phyloP scores from a whole-genome alignment of 2,329 filamentous ascomycete species.

The Beauveria medogensis region DNA sequence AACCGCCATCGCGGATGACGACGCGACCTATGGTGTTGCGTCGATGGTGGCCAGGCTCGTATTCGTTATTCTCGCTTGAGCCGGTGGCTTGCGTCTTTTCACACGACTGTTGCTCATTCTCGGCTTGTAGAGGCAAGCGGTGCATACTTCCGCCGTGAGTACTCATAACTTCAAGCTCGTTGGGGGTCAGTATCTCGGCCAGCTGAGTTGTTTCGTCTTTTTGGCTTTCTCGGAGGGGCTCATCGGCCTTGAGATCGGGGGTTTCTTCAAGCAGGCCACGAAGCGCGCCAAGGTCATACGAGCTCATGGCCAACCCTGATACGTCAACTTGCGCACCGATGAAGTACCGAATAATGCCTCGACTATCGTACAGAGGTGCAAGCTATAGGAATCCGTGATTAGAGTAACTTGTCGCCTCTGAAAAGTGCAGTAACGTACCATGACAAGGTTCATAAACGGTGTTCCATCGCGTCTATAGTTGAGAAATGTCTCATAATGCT shows the following conservation, averaged over 20 bases:
- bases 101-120: neutral
- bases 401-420: constrained; percentile 46
- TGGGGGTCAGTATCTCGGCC: constrained; percentile 59
- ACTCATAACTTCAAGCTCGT: constrained; percentile 56
- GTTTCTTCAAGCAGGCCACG: constrained; percentile 30
- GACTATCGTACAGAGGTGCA: constrained; percentile 58
- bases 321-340: constrained; percentile 64
- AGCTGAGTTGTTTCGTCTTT: constrained; percentile 59
- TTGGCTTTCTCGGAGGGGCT: constrained; percentile 14
- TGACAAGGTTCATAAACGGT: constrained; percentile 66
- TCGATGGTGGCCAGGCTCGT: constrained; percentile 1
- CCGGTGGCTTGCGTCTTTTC: constrained; percentile 6
- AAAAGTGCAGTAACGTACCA: neutral
- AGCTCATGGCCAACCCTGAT: constrained; percentile 56
- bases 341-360: constrained; percentile 54
- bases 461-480: constrained; percentile 74
- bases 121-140: constrained; percentile 20
- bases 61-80: neutral
- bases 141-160: constrained; percentile 58
- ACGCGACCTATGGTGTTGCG: constrained; percentile 13
- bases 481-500: constrained; percentile 65
- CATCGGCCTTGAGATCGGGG: constrained; percentile 3
- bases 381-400: constrained; percentile 7
- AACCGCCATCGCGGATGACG: constrained; percentile 12
- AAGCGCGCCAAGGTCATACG: constrained; percentile 54